Conservation (phyloP, 768 basidiomycete genomes). For the Thelephora ganbajun region DNA sequence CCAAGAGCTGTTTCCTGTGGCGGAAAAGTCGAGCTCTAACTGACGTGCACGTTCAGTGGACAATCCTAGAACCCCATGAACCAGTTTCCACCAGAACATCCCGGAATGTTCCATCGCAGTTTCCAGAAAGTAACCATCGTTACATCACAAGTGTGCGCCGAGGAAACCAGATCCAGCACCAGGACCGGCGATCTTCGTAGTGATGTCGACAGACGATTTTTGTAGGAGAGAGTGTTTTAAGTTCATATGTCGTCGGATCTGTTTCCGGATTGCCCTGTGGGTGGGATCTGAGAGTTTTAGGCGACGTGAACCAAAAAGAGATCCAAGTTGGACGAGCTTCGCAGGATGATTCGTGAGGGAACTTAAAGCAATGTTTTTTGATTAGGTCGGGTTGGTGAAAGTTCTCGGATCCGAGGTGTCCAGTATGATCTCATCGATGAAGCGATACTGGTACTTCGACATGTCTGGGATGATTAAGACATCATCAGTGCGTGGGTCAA, state of each 20-base stretch:
- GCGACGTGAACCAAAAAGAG: slow-evolving; percentile 65
- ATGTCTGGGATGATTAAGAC: slow-evolving; percentile 37
- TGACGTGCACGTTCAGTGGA: slow-evolving; percentile 8
- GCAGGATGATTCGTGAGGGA: slow-evolving; percentile 25
- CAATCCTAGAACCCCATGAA: slow-evolving; percentile 33
- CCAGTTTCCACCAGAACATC: slow-evolving; percentile 41
- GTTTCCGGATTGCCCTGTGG: slow-evolving; percentile 28
- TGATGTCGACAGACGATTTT: slow-evolving; percentile 15
- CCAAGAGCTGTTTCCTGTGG: slow-evolving; percentile 3
- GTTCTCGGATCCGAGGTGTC: slow-evolving; percentile 26
- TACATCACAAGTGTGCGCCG: slow-evolving; percentile 54
- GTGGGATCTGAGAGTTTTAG: slow-evolving; percentile 31
- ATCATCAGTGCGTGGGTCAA: slow-evolving; percentile 26
- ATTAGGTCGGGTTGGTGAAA: not conserved
- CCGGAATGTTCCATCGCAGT: slow-evolving; percentile 28
- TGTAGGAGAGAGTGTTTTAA: slow-evolving; percentile 35
- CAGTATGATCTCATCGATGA: slow-evolving; percentile 30
- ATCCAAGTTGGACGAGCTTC: slow-evolving; percentile 55
- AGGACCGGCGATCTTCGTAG: slow-evolving; percentile 29
- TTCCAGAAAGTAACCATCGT: slow-evolving; percentile 47
- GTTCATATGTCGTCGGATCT: slow-evolving; percentile 42
- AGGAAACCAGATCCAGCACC: slow-evolving; percentile 31
- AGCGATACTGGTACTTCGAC: slow-evolving; percentile 48
- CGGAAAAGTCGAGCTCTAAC: slow-evolving; percentile 9
- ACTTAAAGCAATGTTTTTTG: slow-evolving; percentile 26